Evolutionary conservation across 1,284 basidiomycete species (phyloP).

Genomic region (Naganishia cerealis): DNA sequence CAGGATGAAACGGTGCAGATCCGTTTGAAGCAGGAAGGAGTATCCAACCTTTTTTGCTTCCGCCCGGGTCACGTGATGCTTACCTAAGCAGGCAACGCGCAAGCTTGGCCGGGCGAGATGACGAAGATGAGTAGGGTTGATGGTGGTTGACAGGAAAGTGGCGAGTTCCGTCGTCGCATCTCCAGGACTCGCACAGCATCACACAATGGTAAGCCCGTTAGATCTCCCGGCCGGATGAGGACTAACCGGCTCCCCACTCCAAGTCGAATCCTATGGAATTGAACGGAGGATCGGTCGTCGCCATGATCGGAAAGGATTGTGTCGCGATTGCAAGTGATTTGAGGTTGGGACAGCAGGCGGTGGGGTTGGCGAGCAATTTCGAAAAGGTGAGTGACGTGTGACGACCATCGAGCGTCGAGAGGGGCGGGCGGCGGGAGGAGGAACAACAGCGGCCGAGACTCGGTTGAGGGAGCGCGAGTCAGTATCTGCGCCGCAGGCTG

Average conservation of each 20-base stretch:
- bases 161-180: not conserved
- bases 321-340: constrained; percentile 97
- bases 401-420: not conserved
- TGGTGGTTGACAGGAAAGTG: not conserved
- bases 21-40: not conserved
- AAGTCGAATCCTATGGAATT: constrained; percentile 45
- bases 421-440: not conserved
- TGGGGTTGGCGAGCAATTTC: constrained; percentile 88
- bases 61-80: constrained; percentile 8
- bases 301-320: constrained; percentile 98
- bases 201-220: not conserved
- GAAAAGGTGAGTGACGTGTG: constrained; percentile 68
- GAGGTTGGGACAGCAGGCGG: constrained; percentile 83
- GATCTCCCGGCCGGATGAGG: not conserved
- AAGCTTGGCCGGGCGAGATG: constrained; percentile 13
- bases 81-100: constrained; percentile 12
- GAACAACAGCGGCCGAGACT: not conserved
- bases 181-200: no score
- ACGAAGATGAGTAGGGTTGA: constrained; percentile 9
- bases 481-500: no score
- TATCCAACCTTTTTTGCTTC: constrained; percentile 11
- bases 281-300: constrained; percentile 82
- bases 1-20: constrained; percentile 5
- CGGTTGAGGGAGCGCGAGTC: not conserved
- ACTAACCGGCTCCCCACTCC: not conserved